Conservation (phyloP, 257 asterid species). For the Lantana camara region DNA sequence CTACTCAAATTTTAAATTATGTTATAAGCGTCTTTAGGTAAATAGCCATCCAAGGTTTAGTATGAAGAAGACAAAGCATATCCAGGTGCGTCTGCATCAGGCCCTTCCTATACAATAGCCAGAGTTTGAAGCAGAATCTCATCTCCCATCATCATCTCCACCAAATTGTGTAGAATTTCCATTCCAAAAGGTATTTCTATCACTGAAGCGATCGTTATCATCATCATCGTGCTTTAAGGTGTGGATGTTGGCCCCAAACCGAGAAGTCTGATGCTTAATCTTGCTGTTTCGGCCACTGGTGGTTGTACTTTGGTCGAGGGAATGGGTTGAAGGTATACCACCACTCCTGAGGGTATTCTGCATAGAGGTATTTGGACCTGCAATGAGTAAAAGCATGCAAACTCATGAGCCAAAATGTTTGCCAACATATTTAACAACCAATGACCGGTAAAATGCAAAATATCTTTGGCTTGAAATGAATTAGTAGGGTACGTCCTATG, state of each 20-base stretch:
- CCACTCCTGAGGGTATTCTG: slow-evolving; percentile 42
- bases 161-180: slow-evolving; percentile 94
- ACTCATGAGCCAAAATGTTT: background rate
- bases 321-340: slow-evolving; percentile 34
- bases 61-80: no score
- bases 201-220: slow-evolving; percentile 53
- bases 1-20: no score
- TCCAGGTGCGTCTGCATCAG: no score
- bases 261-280: slow-evolving; percentile 41
- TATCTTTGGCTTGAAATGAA: background rate
- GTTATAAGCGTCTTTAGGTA: no score
- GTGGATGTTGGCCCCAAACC: slow-evolving; percentile 83
- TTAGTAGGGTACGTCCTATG: background rate
- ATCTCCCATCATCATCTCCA: slow-evolving; percentile 62
- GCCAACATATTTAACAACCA: no score
- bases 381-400: slow-evolving; percentile 38
- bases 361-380: slow-evolving; percentile 61
- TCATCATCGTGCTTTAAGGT: slow-evolving; percentile 74
- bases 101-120: slow-evolving; percentile 23
- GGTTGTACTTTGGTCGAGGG: slow-evolving; percentile 42
- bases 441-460: no score
- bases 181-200: slow-evolving; percentile 83
- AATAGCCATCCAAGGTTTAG: no score
- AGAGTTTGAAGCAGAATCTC: slow-evolving; percentile 11
- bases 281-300: slow-evolving; percentile 31